Percentiles rank a stretch among this genome's conserved stretches.
Conservation (phyloP, 352 stramenopile genomes). For the Phytophthora colocasiae region DNA sequence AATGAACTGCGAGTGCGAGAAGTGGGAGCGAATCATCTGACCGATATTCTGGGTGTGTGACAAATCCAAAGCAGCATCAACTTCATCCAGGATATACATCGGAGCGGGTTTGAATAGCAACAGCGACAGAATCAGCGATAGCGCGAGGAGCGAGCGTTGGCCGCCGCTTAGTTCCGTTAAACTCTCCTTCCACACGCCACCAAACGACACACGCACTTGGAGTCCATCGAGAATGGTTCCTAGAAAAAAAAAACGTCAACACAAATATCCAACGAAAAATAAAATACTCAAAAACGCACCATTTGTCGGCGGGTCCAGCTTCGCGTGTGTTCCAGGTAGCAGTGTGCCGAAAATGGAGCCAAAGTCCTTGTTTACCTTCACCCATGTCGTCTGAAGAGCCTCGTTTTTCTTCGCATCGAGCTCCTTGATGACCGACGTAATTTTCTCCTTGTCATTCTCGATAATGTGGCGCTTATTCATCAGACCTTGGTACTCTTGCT, state of each 20-base stretch:
- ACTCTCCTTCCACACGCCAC: slow-evolving; percentile 99
- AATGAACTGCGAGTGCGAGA: slow-evolving; percentile 99
- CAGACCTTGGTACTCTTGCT: slow-evolving; percentile 98
- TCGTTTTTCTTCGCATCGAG: slow-evolving; percentile 99
- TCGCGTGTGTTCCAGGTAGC: slow-evolving; percentile 96
- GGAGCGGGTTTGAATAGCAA: slow-evolving; percentile 99
- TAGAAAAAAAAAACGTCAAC: slow-evolving; percentile 32
- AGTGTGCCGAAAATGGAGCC: slow-evolving; percentile 99
- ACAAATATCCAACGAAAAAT: background rate
- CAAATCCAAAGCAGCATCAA: slow-evolving; percentile 99
- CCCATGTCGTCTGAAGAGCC: slow-evolving; percentile 96
- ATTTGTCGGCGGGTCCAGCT: slow-evolving; percentile 97
- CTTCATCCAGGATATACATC: slow-evolving; percentile 99
- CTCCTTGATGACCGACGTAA: slow-evolving; percentile 98
- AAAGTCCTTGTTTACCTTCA: slow-evolving; percentile 99
- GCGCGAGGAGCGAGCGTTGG: slow-evolving; percentile 98
- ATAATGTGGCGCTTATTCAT: slow-evolving; percentile 98
- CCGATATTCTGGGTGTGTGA: slow-evolving; percentile 99
- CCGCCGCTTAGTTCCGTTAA: slow-evolving; percentile 99
- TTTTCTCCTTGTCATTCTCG: slow-evolving; percentile 99
- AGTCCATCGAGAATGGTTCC: slow-evolving; percentile 93
- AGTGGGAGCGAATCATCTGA: slow-evolving; percentile 99
- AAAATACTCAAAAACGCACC: slow-evolving; percentile 40
- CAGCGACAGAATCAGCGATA: slow-evolving; percentile 98
- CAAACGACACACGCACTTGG: slow-evolving; percentile 99